Conservation (phyloP, 2,329 filamentous ascomycete genomes). For the Calycina marina region DNA sequence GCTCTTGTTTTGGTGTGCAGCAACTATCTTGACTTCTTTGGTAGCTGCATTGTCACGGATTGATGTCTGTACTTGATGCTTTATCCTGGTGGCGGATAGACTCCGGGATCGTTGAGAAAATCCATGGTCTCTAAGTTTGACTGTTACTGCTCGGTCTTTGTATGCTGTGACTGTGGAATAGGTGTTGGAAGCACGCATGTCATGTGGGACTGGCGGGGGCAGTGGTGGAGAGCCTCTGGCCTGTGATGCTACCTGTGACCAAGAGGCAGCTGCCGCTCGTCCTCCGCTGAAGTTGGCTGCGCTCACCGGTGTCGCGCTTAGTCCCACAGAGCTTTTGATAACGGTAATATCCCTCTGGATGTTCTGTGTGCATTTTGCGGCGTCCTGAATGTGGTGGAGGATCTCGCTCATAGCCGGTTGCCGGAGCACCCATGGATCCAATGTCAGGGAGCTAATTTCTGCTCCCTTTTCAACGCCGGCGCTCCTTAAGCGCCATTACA, state of each 20-base stretch:
- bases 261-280: slow-evolving; percentile 5
- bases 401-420: slow-evolving; percentile 12
- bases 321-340: slow-evolving; percentile 12
- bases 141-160: slow-evolving; percentile 13
- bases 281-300: slow-evolving; percentile 11
- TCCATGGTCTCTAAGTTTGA: slow-evolving; percentile 14
- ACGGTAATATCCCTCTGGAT: slow-evolving; percentile 13
- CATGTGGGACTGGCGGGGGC: slow-evolving; percentile 7
- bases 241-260: slow-evolving; percentile 11
- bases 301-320: slow-evolving; percentile 8
- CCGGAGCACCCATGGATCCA: slow-evolving; percentile 9
- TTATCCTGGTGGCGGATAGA: slow-evolving; percentile 6
- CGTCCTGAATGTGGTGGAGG: slow-evolving; percentile 12
- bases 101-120: slow-evolving; percentile 9
- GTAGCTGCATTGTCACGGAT: slow-evolving; percentile 11
- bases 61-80: slow-evolving; percentile 12
- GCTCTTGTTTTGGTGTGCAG: slow-evolving; percentile 15
- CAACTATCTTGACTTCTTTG: slow-evolving; percentile 12
- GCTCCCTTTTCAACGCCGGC: no score
- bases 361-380: slow-evolving; percentile 12
- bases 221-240: slow-evolving; percentile 6
- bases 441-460: no score
- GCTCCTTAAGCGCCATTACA: no score
- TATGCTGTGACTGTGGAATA: slow-evolving; percentile 12
- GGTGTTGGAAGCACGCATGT: slow-evolving; percentile 6